Evolutionary conservation across 176 grass and related monocot genomes (phyloP).

Genomic region (Chrysopogon serrulatus): DNA sequence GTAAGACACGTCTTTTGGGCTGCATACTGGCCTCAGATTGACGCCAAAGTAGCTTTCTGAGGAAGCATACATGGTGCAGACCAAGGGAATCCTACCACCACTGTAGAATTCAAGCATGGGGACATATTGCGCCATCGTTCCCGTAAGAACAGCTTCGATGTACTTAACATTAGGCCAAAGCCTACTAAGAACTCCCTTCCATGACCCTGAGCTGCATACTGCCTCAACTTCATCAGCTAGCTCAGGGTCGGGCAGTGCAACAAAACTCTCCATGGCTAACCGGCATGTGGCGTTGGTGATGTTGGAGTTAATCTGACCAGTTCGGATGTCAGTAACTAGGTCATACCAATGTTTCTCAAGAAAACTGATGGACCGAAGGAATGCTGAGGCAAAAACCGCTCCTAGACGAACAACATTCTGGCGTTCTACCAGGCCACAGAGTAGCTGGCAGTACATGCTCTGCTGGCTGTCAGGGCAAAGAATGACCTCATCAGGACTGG

Average conservation of each 20-base stretch:
- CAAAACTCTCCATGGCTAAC: constrained; percentile 30
- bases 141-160: constrained; percentile 73
- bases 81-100: constrained; percentile 47
- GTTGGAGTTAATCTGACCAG: constrained; percentile 38
- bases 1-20: constrained; percentile 52
- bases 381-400: constrained; percentile 67
- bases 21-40: constrained; percentile 59
- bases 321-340: constrained; percentile 61
- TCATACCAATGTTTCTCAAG: constrained; percentile 60
- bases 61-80: constrained; percentile 75
- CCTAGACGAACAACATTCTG: constrained; percentile 55
- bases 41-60: constrained; percentile 72
- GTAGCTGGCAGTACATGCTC: constrained; percentile 86
- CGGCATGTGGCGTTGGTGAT: constrained; percentile 45
- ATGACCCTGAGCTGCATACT: constrained; percentile 45
- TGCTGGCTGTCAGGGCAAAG: constrained; percentile 66
- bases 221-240: constrained; percentile 56
- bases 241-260: constrained; percentile 37
- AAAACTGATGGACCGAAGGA: constrained; percentile 74
- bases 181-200: constrained; percentile 55
- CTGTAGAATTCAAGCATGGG: constrained; percentile 77
- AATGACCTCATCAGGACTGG: constrained; percentile 66
- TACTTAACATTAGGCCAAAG: constrained; percentile 72
- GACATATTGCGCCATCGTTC: constrained; percentile 75
- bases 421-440: constrained; percentile 61